These are phyloP conservation scores for Colletotrichum liaoningense DNA, from an alignment of 2,329 filamentous ascomycete species.

Conservation along the genomic window DNA sequence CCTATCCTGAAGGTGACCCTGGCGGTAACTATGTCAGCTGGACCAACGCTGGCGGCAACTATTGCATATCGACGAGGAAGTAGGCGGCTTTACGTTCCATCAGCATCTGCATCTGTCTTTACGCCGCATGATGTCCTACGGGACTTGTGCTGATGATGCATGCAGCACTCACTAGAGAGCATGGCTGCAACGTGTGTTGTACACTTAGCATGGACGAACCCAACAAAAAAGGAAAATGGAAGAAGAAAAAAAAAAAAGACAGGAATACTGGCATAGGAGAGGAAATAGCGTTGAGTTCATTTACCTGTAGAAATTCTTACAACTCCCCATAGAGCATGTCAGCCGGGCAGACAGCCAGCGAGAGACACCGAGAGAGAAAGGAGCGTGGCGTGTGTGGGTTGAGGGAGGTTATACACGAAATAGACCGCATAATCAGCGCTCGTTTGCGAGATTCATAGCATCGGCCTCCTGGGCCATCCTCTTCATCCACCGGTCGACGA, in stretches of 20 bases:
- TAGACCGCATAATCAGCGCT: conserved; percentile 44
- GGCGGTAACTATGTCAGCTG: conserved; percentile 85
- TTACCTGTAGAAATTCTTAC: conserved; percentile 36
- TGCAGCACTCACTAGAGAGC: not conserved
- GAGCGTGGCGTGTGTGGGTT: not conserved
- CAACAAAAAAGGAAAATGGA: too few species aligned
- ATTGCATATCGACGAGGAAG: conserved; percentile 89
- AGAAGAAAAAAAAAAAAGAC: not conserved
- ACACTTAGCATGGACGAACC: conserved; percentile 1
- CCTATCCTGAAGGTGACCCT: conserved; percentile 66
- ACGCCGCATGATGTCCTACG: conserved; percentile 33
- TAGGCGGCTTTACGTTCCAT: conserved; percentile 42
- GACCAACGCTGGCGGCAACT: conserved; percentile 85
- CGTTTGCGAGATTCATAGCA: conserved; percentile 80
- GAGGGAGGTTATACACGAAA: conserved; percentile 1
- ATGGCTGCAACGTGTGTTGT: conserved; percentile 4
- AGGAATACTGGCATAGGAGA: conserved; percentile 24
- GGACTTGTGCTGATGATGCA: conserved; percentile 17
- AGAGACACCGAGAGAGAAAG: not conserved
- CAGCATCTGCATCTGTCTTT: conserved; percentile 38
- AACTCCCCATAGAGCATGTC: conserved; percentile 33
- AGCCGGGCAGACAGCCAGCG: conserved; percentile 2
- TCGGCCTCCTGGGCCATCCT: conserved; percentile 88
- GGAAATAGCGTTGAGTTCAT: conserved; percentile 32
- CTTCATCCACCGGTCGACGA: conserved; percentile 92